These are phyloP conservation scores for Alternaria sp. DNA, from an alignment of 2,329 filamentous ascomycete species.

Conservation along the genomic window DNA sequence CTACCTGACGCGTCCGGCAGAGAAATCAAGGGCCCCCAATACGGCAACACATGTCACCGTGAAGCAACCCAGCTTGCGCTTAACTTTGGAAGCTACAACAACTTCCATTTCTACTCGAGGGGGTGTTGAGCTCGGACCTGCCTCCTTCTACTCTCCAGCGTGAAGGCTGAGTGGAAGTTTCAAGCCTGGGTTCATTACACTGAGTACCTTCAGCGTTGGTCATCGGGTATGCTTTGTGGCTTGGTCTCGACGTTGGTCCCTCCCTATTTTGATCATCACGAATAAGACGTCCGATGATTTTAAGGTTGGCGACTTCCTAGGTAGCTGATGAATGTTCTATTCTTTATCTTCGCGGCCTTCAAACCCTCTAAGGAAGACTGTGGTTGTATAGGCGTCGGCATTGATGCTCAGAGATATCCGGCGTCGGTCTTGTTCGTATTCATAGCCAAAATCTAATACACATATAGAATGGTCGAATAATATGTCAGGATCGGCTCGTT, in stretches of 20 bases:
- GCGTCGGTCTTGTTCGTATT: background rate
- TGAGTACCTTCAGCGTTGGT: background rate
- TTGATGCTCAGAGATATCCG: background rate
- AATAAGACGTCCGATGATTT: background rate
- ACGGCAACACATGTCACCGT: background rate
- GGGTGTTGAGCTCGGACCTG: too few relatives aligned
- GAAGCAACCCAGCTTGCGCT: background rate
- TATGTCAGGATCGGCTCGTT: background rate
- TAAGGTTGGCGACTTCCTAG: background rate
- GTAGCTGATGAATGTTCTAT: background rate
- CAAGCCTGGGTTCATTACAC: background rate
- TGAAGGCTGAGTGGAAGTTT: too few relatives aligned
- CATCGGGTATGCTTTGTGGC: background rate
- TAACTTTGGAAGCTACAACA: background rate
- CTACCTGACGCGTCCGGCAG: background rate
- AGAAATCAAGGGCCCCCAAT: background rate
- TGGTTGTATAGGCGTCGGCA: background rate
- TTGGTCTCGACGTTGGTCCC: background rate
- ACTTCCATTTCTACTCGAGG: background rate
- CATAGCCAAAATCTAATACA: background rate
- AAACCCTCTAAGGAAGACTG: background rate
- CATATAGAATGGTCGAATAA: background rate
- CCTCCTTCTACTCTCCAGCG: too few relatives aligned
- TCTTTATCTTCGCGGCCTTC: background rate
- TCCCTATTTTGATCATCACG: background rate